Evolutionary conservation across 139 green algal genomes (phyloP), one percentile per base, ranked within the genome.

Genomic region (Monoraphidium neglectum): DNA sequence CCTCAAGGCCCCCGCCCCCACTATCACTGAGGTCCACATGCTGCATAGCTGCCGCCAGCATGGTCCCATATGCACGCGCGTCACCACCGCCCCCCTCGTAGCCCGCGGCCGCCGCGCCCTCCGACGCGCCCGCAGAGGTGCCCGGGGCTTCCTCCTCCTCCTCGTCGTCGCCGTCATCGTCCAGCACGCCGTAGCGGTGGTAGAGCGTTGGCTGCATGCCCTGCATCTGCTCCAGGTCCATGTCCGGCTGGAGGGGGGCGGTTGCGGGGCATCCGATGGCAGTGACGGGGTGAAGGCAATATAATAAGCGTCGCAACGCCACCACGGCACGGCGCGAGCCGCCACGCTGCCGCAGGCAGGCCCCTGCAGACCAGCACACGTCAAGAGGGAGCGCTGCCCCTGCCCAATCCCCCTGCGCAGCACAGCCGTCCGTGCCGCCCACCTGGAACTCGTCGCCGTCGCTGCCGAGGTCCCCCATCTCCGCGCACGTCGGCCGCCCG

Each of bases 371-470:
- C 21, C 32, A 36, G 16, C 37, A 38, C 67, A 77, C 15, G 49
- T 18, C 49, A 26, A 18, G 15, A 26, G 15, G 49, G 15, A 15
- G 49, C 49, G 15, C 23, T 63, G 23, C 24, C 10, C 5, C 24
- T 63, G 12, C 26, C 56, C 56, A 56, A 54, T 26, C 8, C 28
- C 56, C 10, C 6, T 61, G 30, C 71, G n/a, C 12, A 53, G 35
- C 68, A 33, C 36, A 8, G 21, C 79, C 57, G 28, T 77, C 72
- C 6, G 47, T 54, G 81, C 77, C 77, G 38, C 77, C 36, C 67
- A 95, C 82, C 72, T 77, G 73, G 66, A 90, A 93, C 23, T 85
- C 72, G 53, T 89, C 81, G 21, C 85, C 85, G 32, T 90, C 87
- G 32, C 77, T 81, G 54, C 91, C 82, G 54, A 93, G 60, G 21